Conservation (phyloP, 2,329 filamentous ascomycete genomes). For the Akanthomyces muscarius region DNA sequence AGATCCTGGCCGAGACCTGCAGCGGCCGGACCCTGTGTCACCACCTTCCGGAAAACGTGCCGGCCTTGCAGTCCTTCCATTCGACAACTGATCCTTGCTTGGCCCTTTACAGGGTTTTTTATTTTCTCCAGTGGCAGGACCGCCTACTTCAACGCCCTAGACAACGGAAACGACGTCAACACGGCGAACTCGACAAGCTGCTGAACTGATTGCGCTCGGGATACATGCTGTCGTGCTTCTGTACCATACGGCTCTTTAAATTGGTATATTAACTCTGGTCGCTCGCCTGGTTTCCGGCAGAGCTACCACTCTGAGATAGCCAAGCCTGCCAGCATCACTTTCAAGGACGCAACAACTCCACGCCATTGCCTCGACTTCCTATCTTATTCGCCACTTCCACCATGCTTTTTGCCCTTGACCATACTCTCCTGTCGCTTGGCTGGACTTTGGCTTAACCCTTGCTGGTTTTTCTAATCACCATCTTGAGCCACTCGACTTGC, state of each 20-base stretch:
- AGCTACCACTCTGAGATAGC: not conserved
- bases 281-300: not conserved
- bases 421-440: slow-evolving; percentile 21
- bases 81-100: slow-evolving; percentile 6
- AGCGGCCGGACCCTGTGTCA: slow-evolving; percentile 3
- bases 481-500: not conserved
- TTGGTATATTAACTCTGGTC: not conserved
- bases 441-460: slow-evolving; percentile 24
- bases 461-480: not conserved
- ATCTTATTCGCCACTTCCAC: not conserved
- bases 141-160: not conserved
- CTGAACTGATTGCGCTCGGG: not conserved
- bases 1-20: slow-evolving; percentile 10
- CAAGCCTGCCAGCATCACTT: not conserved
- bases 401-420: slow-evolving; percentile 15
- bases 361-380: not conserved
- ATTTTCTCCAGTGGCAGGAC: not conserved
- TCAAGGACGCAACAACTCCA: not conserved
- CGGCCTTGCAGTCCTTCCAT: slow-evolving; percentile 4
- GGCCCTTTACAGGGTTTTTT: not conserved
- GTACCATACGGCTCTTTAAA: not conserved
- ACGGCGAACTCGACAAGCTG: not conserved
- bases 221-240: not conserved
- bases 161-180: not conserved
- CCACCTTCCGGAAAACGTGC: slow-evolving; percentile 11